These are phyloP conservation scores for Blastomyces gilchristii DNA, from an alignment of 2,329 filamentous ascomycete species.

Conservation along the genomic window DNA sequence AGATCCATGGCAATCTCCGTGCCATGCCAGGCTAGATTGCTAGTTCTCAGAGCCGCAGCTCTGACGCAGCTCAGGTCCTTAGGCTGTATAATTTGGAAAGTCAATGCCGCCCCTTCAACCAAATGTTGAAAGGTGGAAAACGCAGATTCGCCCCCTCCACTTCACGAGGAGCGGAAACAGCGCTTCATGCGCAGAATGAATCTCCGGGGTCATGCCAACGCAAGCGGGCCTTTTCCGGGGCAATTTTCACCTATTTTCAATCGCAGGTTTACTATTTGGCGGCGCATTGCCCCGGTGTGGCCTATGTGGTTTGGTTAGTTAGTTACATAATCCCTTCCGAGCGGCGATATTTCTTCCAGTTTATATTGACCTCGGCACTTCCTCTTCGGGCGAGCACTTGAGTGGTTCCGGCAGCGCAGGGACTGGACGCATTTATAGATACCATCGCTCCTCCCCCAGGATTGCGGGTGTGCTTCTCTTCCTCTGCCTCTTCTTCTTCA, in stretches of 20 bases:
- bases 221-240: background rate
- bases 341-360: background rate
- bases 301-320: no score
- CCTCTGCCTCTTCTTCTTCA: background rate
- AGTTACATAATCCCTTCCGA: conserved; percentile 2
- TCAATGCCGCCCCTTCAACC: background rate
- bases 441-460: background rate
- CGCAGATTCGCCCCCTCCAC: background rate
- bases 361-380: conserved; percentile 6
- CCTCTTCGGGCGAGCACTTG: background rate
- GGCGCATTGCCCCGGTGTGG: background rate
- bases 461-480: background rate
- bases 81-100: background rate
- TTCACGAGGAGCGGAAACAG: background rate
- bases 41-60: background rate
- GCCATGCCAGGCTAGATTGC: background rate
- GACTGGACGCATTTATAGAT: background rate
- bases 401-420: background rate
- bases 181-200: background rate
- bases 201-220: background rate
- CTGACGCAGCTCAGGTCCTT: background rate
- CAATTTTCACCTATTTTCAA: background rate
- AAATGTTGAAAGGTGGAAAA: background rate
- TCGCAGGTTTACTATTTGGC: no score
- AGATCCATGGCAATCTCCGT: background rate